phyloP scores from a whole-genome alignment of 164 flowering plant genomes.

The Litsea cubeba region DNA sequence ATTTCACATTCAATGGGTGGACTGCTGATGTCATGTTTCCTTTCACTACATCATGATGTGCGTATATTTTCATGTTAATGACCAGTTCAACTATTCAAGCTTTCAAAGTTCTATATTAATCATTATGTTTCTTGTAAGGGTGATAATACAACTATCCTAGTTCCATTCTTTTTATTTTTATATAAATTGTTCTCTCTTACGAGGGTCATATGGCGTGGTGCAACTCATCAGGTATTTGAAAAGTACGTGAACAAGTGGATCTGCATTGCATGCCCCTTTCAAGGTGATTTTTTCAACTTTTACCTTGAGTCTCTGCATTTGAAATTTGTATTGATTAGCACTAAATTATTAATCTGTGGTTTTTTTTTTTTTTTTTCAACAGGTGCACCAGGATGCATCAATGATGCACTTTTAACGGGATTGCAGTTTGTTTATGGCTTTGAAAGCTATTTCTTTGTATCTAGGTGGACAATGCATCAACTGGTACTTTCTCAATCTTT shows the following conservation, averaged over 20 bases:
- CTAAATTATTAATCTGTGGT: conserved; percentile 9
- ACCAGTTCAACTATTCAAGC: neutral
- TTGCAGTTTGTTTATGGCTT: conserved; percentile 83
- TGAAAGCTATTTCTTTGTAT: conserved; percentile 75
- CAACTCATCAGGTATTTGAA: conserved; percentile 51
- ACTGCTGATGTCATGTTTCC: conserved; percentile 63
- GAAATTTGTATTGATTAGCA: neutral
- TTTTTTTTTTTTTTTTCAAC: conserved; percentile 32
- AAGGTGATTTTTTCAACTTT: conserved; percentile 43
- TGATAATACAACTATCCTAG: too few species aligned
- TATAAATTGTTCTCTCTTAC: neutral
- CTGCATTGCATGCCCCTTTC: conserved; percentile 84
- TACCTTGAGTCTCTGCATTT: neutral
- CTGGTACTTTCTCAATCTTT: conserved; percentile 47
- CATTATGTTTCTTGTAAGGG: too few species aligned
- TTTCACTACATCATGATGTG: conserved; percentile 74
- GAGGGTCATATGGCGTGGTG: neutral
- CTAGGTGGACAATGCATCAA: conserved; percentile 96
- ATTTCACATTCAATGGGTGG: conserved; percentile 98
- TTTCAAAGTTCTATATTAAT: too few species aligned
- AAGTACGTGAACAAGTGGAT: conserved; percentile 90
- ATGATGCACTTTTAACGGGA: conserved; percentile 83
- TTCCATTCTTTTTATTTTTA: too few species aligned
- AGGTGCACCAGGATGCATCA: conserved; percentile 97
- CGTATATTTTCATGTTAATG: conserved; percentile 12